Base-by-base conservation (phyloP, 2,329 filamentous ascomycete genomes). In the Orbilia brochopaga region DNA sequence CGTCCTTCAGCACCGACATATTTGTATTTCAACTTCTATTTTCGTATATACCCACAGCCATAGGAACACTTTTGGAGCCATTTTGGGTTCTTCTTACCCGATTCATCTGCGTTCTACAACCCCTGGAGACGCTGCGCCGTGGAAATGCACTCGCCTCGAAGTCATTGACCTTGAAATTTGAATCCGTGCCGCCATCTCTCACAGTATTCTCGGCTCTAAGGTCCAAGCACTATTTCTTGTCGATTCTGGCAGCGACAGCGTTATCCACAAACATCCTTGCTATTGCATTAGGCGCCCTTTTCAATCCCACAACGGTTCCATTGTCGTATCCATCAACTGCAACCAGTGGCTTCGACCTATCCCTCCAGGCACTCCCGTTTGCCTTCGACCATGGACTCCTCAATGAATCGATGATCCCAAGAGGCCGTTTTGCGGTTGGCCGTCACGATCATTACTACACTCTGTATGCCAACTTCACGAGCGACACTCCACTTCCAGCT, bases 21-120 rank as follows among this genome's bases (percentile, higher is more conserved):
- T 74, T 83, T 27, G 75, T 81, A 0, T 78, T 78, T 13, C 80
- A 83, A 35, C 51, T 83, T 0, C 17, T 83, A 0, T 78, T 81
- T 50, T 82, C 81, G 51, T 87, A 86, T 54, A 77, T 87, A 0
- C 85, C 85, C 0, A 86, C 84, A 0, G 79, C 81, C 0, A 78
- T 87, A 2, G 83, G 85, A 0, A 87, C 85, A 0, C 58, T 86
- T 0, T 79, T 87, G 0, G 86, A 88, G 37, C 85, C 86, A 0
- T 80, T 84, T 0, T 86, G 85, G 83, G 77, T 85, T 0, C 75
- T 87, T 0, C 64, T 88, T 0, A 87, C 85, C 46, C 80, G 85
- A 0, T 60, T 84, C 0, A 74, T 86, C 0, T 86, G 84, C 44
- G 75, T 86, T 7, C 72, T 88, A 0, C 83, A 86, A 30, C 86